Conservation (phyloP, 1,284 basidiomycete genomes). For the Tylopilus orsonianus region DNA sequence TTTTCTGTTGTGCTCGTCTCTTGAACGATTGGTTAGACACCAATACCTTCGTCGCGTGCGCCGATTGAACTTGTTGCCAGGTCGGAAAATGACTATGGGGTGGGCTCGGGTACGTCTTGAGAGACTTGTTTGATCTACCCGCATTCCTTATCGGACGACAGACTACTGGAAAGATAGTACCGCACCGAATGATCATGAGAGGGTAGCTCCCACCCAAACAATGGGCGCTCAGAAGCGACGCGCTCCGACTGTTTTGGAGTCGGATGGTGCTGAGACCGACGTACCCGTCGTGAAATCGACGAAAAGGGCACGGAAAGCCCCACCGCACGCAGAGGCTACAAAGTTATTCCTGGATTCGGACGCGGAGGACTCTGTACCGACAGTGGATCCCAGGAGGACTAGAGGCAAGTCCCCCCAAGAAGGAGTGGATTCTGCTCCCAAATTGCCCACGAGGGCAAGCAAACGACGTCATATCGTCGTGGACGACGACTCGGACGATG, state of each 20-base stretch:
- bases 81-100: slow-evolving; percentile 56
- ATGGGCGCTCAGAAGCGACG: slow-evolving; percentile 22
- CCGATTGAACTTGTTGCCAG: slow-evolving; percentile 53
- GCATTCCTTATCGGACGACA: slow-evolving; percentile 22
- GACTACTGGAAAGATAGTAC: slow-evolving; percentile 53
- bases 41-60: slow-evolving; percentile 31
- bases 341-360: slow-evolving; percentile 45
- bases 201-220: slow-evolving; percentile 17
- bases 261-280: slow-evolving; percentile 28
- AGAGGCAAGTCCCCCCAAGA: not conserved
- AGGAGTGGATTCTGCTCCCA: not conserved
- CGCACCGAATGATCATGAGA: slow-evolving; percentile 15
- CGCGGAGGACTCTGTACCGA: slow-evolving; percentile 25
- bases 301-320: slow-evolving; percentile 6
- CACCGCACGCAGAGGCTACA: slow-evolving; percentile 3
- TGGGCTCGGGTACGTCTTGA: slow-evolving; percentile 47
- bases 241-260: slow-evolving; percentile 28
- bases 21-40: slow-evolving; percentile 29
- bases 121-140: slow-evolving; percentile 1
- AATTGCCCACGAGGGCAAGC: slow-evolving; percentile 29
- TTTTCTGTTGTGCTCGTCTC: not conserved
- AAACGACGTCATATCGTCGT: slow-evolving; percentile 41
- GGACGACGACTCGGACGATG: slow-evolving; percentile 73
- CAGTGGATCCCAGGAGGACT: not conserved
- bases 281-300: slow-evolving; percentile 14